Percentiles rank a stretch among this genome's conserved stretches.
Conservation (phyloP, 441 rosid genomes). For the Theobroma grandiflorum region DNA sequence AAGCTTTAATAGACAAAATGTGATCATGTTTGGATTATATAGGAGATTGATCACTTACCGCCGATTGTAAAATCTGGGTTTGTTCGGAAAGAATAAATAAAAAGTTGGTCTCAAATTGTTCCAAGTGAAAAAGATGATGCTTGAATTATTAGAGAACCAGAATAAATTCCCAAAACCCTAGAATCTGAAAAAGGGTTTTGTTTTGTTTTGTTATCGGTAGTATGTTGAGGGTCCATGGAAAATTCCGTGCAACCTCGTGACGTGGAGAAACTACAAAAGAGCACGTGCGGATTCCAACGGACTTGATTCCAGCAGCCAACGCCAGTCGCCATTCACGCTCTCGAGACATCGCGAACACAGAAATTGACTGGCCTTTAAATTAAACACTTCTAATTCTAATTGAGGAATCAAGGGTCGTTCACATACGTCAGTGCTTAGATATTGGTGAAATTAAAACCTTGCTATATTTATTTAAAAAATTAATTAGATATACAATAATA, state of each 20-base stretch:
- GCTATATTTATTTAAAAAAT: no score
- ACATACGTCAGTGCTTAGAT: no score
- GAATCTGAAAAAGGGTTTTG: background rate
- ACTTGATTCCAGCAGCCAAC: background rate
- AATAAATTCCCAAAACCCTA: conserved; percentile 22
- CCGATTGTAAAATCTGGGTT: background rate
- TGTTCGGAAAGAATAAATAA: background rate
- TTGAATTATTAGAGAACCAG: conserved; percentile 8
- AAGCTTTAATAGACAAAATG: no score
- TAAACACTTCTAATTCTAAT: no score
- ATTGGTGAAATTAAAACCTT: no score
- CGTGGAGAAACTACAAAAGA: background rate
- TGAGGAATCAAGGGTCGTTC: no score
- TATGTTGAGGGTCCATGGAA: background rate
- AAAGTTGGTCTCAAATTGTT: background rate
- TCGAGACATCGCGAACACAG: background rate
- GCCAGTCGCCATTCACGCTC: no score
- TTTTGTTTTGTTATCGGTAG: background rate
- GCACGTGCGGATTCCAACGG: background rate
- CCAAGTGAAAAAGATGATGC: background rate
- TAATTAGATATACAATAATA: no score
- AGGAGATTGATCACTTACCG: background rate
- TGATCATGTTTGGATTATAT: background rate
- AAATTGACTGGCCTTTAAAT: background rate
- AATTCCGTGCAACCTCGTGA: conserved; percentile 11